Conservation (phyloP, 495 filamentous ascomycete species). For the Penicillium cosmopolitanum region DNA sequence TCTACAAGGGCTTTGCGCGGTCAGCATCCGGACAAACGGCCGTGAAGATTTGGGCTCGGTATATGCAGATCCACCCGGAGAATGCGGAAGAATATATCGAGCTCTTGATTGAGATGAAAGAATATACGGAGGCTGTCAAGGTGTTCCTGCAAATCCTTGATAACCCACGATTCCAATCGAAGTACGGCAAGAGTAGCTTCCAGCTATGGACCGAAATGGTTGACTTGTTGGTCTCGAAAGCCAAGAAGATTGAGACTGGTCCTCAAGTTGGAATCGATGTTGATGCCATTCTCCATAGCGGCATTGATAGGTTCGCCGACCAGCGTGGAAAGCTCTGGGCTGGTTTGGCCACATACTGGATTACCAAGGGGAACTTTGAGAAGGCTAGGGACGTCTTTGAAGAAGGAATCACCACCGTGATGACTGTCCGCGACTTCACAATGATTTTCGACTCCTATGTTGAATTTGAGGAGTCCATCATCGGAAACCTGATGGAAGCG, state of each 20-base stretch:
- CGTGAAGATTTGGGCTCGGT: slow-evolving; percentile 90
- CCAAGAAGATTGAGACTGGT: slow-evolving; percentile 80
- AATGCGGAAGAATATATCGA: slow-evolving; percentile 94
- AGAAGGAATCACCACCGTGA: slow-evolving; percentile 95
- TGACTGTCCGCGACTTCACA: slow-evolving; percentile 99
- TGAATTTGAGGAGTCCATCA: slow-evolving; percentile 97
- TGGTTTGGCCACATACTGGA: slow-evolving; percentile 96
- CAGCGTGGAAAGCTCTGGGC: slow-evolving; percentile 97
- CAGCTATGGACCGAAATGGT: slow-evolving; percentile 99
- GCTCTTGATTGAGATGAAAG: slow-evolving; percentile 76
- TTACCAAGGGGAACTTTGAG: slow-evolving; percentile 89
- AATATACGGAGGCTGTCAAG: slow-evolving; percentile 91
- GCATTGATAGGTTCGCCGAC: slow-evolving; percentile 89
- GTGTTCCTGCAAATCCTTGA: slow-evolving; percentile 94
- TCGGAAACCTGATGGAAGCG: slow-evolving; percentile 85
- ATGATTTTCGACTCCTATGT: slow-evolving; percentile 95
- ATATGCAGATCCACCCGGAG: slow-evolving; percentile 98
- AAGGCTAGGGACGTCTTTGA: slow-evolving; percentile 91
- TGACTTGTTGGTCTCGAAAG: slow-evolving; percentile 91
- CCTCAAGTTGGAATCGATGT: slow-evolving; percentile 84
- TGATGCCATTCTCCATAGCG: slow-evolving; percentile 90
- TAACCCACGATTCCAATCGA: slow-evolving; percentile 89
- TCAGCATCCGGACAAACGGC: slow-evolving; percentile 91
- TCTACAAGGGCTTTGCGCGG: slow-evolving; percentile 90
- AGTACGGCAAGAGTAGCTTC: slow-evolving; percentile 91